Evolutionary conservation across 2,329 filamentous ascomycete species (phyloP), one percentile per base, ranked within the genome.

Genomic region (Hymenoscyphus occultus): DNA sequence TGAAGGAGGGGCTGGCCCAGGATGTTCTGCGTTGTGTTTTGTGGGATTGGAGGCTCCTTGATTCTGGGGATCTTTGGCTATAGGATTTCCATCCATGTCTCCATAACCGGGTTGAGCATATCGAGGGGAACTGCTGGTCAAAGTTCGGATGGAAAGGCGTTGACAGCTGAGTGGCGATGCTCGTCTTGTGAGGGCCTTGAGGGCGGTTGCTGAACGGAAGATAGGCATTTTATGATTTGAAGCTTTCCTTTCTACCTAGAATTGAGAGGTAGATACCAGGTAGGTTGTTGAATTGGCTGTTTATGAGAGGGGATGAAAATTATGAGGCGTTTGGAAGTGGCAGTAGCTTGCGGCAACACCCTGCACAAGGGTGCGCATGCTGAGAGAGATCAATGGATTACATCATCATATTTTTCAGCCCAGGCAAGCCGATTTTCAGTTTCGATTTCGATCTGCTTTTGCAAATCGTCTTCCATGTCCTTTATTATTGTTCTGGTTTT

Each of bases 1-100:
- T 31, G 76, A 70, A 0, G 79, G 78, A 0, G 79, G 75, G 9
- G 71, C 67, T 5, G 79, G 80, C 2, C 80, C 79, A 0, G 80
- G 80, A 65, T 82, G 80, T 65, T 82, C 80, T 9, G 71, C 72
- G 9, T 75, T 65, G 19, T 77, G 68, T 65, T 78, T 77, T 1
- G 72, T 73, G 31, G 63, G 61, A 57, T 69, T 76, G 13, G 77
- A 71, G 0, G 65, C 39, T 1, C 75, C 75, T 67, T 80, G 78
- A 13, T 74, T 68, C 66, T 78, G 73, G 3, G 79, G 78, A 39
- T 77, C 72, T 54, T 78, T 75, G 19, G 70, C 75, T 39, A 68
- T 67, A 0, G 79, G 78, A 54, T 78, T 70, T 16, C 78, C 78
- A 62, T 78, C 70, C 35, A 74, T 78, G 64, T 79, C 76, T n/a